phyloP scores from a whole-genome alignment of 108 stramenopile genomes.

The Seminavis robusta region DNA sequence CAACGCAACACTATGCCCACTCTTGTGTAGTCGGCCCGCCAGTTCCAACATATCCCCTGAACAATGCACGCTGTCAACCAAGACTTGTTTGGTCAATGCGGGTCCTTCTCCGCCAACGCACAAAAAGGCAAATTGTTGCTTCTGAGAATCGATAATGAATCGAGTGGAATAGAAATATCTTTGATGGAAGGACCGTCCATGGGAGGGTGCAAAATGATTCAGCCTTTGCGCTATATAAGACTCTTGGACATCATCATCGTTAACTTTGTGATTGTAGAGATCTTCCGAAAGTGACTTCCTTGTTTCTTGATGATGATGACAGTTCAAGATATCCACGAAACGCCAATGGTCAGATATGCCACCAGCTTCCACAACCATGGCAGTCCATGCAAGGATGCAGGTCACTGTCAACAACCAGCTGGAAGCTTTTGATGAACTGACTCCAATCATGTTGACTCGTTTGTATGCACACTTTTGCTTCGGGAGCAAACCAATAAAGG shows the following conservation, averaged over 20 bases:
- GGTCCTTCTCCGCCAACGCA: constrained; percentile 92
- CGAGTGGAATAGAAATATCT: constrained; percentile 74
- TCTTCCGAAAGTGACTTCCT: too few species aligned
- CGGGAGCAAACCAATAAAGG: too few species aligned
- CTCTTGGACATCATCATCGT: constrained; percentile 51
- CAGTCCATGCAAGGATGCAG: too few species aligned
- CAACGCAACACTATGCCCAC: constrained; percentile 36
- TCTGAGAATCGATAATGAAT: constrained; percentile 13
- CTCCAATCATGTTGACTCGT: too few species aligned
- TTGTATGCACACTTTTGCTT: too few species aligned
- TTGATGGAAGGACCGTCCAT: constrained; percentile 47
- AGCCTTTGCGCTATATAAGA: constrained; percentile 48
- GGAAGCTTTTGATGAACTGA: too few species aligned
- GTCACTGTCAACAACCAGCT: too few species aligned
- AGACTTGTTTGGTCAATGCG: constrained; percentile 54
- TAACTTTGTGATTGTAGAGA: not conserved
- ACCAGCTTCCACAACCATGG: too few species aligned
- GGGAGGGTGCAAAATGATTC: constrained; percentile 62
- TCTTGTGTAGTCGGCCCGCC: constrained; percentile 30
- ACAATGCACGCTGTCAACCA: constrained; percentile 83
- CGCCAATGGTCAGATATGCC: too few species aligned
- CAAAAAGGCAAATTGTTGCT: constrained; percentile 35
- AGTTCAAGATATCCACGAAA: too few species aligned
- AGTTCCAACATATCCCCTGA: constrained; percentile 84
- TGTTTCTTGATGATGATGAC: too few species aligned